Evolutionary conservation across 2,329 filamentous ascomycete species (phyloP).

Genomic region (Chaetomiaceae sp.): DNA sequence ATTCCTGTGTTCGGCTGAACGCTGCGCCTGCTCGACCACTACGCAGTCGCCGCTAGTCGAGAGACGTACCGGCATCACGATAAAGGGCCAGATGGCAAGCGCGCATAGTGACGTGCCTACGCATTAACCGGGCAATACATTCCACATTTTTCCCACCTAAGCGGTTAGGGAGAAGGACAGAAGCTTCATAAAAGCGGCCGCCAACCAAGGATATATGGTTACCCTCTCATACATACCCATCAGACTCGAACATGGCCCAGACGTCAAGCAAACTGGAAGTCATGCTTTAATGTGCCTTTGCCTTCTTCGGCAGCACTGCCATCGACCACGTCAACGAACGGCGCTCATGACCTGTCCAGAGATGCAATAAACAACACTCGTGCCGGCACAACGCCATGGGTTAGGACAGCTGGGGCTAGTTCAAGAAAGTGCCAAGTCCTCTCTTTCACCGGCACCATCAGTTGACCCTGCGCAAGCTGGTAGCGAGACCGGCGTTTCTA

Average conservation of each 20-base stretch:
- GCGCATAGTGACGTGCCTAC: too few relatives aligned
- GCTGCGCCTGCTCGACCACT: too few relatives aligned
- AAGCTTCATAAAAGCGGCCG: too few relatives aligned
- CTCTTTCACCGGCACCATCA: background rate
- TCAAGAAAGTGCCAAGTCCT: constrained; percentile 2
- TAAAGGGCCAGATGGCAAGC: too few relatives aligned
- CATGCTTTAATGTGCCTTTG: constrained; percentile 5
- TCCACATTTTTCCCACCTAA: too few relatives aligned
- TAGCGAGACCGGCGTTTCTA: constrained; percentile 3
- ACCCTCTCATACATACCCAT: background rate
- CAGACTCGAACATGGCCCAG: background rate
- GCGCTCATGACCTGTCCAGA: background rate
- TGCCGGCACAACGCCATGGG: background rate
- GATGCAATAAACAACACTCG: background rate
- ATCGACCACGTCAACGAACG: constrained; percentile 3
- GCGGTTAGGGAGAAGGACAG: too few relatives aligned
- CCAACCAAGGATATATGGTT: background rate
- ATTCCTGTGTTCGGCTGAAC: too few relatives aligned
- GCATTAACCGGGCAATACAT: too few relatives aligned
- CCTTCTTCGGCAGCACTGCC: constrained; percentile 1
- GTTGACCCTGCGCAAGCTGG: constrained; percentile 1
- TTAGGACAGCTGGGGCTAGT: constrained; percentile 1
- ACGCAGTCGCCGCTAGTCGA: too few relatives aligned
- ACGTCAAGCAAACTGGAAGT: constrained; percentile 7
- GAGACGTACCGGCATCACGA: too few relatives aligned